Base-by-base conservation (phyloP, 345 rosid species). In the Raphanus sativus region DNA sequence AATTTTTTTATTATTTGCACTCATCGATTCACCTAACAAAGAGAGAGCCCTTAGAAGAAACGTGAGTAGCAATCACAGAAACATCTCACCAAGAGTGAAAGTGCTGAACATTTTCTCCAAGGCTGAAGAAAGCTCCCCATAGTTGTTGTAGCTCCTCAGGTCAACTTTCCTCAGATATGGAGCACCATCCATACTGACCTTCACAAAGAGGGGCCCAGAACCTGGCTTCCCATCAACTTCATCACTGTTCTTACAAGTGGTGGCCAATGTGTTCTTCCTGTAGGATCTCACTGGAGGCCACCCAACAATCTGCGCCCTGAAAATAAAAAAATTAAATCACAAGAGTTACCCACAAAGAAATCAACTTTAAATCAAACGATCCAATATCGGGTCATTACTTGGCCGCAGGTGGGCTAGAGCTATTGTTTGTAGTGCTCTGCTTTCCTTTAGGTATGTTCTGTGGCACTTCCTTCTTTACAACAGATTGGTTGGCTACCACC, bases 141-240 rank as follows among this genome's bases (percentile, higher is more conserved):
- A 90, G 56, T 86, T 83, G 15, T 88, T 79, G 82, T 85, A 90
- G 73, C 84, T 91, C 78, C 89, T 84, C 62, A 91, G 81, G 78
- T 91, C 97, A 58, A 94, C 98, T 83, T 94, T 94, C 87, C 98
- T 86, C 84, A 94, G 81, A 74, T 90, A 94, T 63, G 96, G 97
- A 78, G 98, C 98, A 56, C 98, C 97, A 12, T 91, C 96, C 98
- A 94, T 94, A 82, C 98, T 94, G 64, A 91, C 98, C 85, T 94
- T 94, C 65, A 94, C 85, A 72, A 88, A 91, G 70, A 93, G 91
- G 38, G 86, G 83, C 15, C 83, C 87, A 5, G 86, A 85, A 81
- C 91, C 87, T 2, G 93, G 91, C 60, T 84, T 91, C 16, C 97
- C 96, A 82, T 94, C 93, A 68, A 94, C 94, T 83, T 90, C 98